Evolutionary conservation across 2,329 filamentous ascomycete genomes (phyloP), one percentile per base, ranked within the genome.

Genomic region (Stagonosporopsis cucurbitacearum): DNA sequence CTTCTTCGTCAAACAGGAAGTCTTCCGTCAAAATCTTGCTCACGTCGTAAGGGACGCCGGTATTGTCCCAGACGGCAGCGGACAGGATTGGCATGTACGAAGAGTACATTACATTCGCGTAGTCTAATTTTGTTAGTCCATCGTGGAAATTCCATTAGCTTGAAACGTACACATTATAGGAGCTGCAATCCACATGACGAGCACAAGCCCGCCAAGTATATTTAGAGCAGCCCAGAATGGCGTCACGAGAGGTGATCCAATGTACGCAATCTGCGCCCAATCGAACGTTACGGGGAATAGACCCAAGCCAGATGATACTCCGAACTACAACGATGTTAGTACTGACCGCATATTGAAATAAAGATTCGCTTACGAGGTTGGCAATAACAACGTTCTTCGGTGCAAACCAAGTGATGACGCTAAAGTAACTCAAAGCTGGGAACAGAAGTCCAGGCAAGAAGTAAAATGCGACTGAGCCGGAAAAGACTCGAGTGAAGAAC

Each of bases 191-290:
- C 91, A 95, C 88, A 95, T 94, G 48, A 95, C 89, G 43, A 92
- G 77, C 2, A 92, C 86, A 45, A 95, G 80, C 5, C 91, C 91
- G 54, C 88, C 89, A 25, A 95, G 85, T 33, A 95, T 91, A 67
- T 95, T 95, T 76, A 93, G 86, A 8, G 91, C 88, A 36, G 91
- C 89, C 91, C 91, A 92, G 74, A 94, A 95, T 0, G 91, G 91
- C 0, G 91, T 92, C 15, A 95, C 82, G 6, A 96, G 79, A 0
- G 90, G 92, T 4, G 91, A 95, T 15, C 92, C 92, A 65, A 96
- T 95, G 69, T 94, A 86, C 0, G 92, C 91, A 59, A 96, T 88
- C 70, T 96, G 92, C 0, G 90, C 90, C 92, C 92, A 96, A 77
- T 96, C 92, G 68, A 96, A 96, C 0, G 92, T 96, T 66, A 96